Evolutionary conservation across 257 asterid species (phyloP), one percentile per base, ranked within the genome.

Genomic region (Ligustrum vulgare): DNA sequence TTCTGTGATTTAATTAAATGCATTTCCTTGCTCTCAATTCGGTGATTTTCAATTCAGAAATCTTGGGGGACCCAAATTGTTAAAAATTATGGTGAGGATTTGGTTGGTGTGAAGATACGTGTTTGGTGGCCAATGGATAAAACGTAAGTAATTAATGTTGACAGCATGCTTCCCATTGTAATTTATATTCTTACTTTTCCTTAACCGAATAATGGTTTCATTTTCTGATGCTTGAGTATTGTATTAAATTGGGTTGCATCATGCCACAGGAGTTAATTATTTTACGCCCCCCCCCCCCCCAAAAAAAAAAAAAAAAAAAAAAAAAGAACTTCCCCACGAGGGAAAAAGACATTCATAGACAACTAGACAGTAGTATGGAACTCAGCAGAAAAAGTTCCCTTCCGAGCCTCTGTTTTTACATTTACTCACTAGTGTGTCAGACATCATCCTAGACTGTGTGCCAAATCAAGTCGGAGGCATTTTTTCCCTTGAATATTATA

Each of bases 101-200:
- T 86, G 69, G 69, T 86, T 58, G 72, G 79, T 33, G 43, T 20
- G 72, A 80, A 86, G 87, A 82, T 86, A 80, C 82, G 80, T 74
- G 85, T 86, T 72, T 86, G 88, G 90, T 86, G 90, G 90, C 86
- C 90, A 20, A 84, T 80, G 87, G 90, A 86, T 71, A 77, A 84
- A 82, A 67, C 43, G 90, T 86, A 73, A 82, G 90, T 78, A 23
- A 23, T 68, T 37, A 70, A 16, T 58, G 69, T 70, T 66, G 72
- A 72, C 34, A 35, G 72, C 54, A 49, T 70, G 66, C 60, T 77
- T 65, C 13, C 58, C 70, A 8, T 37, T 41, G 54, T 39, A 23
- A 66, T 75, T 60, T 49, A 9, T 37, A 67, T 73, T 36, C 28
- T 3, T 72, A 67, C 45, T 67, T 34, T 22, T 62, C 54, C 41